Percentiles rank a stretch among this genome's conserved stretches.
These are phyloP conservation scores for Pichia terricola DNA, from an alignment of 1,139 yeast genomes.

Conservation along the genomic window DNA sequence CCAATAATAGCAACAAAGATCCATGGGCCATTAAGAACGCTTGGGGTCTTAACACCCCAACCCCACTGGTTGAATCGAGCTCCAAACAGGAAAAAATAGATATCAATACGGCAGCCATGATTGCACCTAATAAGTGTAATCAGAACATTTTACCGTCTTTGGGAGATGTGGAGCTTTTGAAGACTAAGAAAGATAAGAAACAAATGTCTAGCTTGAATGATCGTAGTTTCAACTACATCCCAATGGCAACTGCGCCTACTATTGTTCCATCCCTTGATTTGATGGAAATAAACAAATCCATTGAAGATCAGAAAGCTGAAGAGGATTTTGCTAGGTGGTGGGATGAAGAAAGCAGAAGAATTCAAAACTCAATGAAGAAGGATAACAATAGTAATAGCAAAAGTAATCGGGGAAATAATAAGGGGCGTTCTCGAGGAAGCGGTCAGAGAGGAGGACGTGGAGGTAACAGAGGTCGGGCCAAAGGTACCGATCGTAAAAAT, in stretches of 20 bases:
- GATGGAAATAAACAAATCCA: slow-evolving; percentile 26
- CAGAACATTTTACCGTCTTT: slow-evolving; percentile 13
- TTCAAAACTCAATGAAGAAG: slow-evolving; percentile 34
- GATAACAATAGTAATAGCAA: slow-evolving; percentile 18
- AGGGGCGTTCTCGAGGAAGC: not conserved
- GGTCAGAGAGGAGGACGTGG: slow-evolving; percentile 1
- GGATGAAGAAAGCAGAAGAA: slow-evolving; percentile 58
- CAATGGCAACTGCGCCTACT: not conserved
- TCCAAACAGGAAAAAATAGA: not conserved
- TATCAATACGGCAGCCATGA: slow-evolving; percentile 8
- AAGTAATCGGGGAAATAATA: not conserved
- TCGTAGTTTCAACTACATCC: not conserved
- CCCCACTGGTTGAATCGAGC: slow-evolving; percentile 3
- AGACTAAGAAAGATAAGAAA: not conserved
- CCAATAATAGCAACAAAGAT: no score
- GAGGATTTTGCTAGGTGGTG: slow-evolving; percentile 80
- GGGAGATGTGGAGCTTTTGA: slow-evolving; percentile 6
- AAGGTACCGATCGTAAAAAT: slow-evolving; percentile 1
- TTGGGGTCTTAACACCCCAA: slow-evolving; percentile 10
- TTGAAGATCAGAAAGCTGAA: slow-evolving; percentile 67
- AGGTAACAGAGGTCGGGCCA: not conserved
- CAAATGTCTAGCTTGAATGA: not conserved
- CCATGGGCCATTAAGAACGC: slow-evolving; percentile 4
- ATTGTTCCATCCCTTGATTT: not conserved
- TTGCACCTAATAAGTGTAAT: slow-evolving; percentile 13